Base-by-base conservation (phyloP, 495 filamentous ascomycete genomes). In the Neurospora sp. region DNA sequence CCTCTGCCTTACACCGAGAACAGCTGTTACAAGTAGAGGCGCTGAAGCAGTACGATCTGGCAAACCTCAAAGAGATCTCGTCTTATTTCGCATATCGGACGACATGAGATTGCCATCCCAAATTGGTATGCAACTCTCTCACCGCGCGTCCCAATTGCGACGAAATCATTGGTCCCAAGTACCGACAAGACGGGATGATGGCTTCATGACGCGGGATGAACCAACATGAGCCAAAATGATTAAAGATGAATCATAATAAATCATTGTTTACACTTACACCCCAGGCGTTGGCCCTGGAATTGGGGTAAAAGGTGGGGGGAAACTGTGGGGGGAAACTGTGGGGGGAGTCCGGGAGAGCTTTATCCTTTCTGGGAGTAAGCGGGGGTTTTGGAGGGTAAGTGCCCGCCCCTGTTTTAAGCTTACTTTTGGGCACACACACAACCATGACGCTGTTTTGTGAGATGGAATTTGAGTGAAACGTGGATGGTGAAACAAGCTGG, bases 241-340 rank as follows among this genome's bases (percentile, higher is more conserved):
- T 18, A n/a, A 68, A 12, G 39, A 69, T 80, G 78, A 78, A 40
- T 68, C 42, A 71, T n/a, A 59, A 70, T 80, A 77, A 79, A 70
- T 80, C 79, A 80, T 76, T 59, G 39, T 70, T 6, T 72, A 39
- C 0, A 22, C 0, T 2, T 8, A 31, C 71, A 0, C 71, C 47
- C 47, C 7, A 0, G 22, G 8, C 0, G n/a, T 12, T 4, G 31
- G 4, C 31, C 31, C 31, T 35, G 0, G 1, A 61, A 35, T 61
- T 35, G 53, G 53, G 14, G 27, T 31, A 61, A 61, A 7, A 31
- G 53, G 16, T 53, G 20, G 9, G 41, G 41, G 7, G 16, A 0
- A 4, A 4, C 31, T 35, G 16, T 53, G 20, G 9, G 41, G 41
- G 7, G 4, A 5, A n/a, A 4, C 31, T 35, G 16, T 53, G 20